Conservation (phyloP, 2,329 filamentous ascomycete species). For the Penicillium occitanis region DNA sequence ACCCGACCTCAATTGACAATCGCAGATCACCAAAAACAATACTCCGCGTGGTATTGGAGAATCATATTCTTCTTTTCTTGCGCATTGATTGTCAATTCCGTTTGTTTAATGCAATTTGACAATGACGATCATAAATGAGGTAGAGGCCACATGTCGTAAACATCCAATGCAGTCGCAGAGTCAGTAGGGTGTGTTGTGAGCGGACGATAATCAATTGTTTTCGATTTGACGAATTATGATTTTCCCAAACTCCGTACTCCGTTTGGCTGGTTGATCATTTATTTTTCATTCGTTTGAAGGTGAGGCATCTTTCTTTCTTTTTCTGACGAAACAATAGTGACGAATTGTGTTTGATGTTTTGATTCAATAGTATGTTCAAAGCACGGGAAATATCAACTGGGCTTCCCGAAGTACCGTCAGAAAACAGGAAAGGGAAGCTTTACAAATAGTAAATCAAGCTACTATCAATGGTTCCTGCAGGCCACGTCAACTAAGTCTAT, state of each 20-base stretch:
- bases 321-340: neutral
- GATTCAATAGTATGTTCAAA: constrained; percentile 3
- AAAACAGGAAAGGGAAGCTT: neutral
- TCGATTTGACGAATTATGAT: neutral
- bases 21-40: constrained; percentile 12
- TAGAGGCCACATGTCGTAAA: neutral
- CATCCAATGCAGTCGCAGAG: neutral
- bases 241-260: constrained; percentile 13
- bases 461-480: neutral
- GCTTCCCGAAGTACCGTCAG: neutral
- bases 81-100: neutral
- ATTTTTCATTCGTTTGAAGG: neutral
- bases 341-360: neutral
- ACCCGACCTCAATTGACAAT: neutral
- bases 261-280: neutral
- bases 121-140: constrained; percentile 1
- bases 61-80: neutral
- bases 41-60: constrained; percentile 9
- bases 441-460: neutral
- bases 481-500: neutral
- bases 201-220: neutral
- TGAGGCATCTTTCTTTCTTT: neutral
- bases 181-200: neutral
- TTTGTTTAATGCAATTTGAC: neutral
- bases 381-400: neutral